A percentile compares a stretch with the other conserved stretches of the same genome.
Conservation (phyloP, 345 rosid genomes). For the Pistacia vera region DNA sequence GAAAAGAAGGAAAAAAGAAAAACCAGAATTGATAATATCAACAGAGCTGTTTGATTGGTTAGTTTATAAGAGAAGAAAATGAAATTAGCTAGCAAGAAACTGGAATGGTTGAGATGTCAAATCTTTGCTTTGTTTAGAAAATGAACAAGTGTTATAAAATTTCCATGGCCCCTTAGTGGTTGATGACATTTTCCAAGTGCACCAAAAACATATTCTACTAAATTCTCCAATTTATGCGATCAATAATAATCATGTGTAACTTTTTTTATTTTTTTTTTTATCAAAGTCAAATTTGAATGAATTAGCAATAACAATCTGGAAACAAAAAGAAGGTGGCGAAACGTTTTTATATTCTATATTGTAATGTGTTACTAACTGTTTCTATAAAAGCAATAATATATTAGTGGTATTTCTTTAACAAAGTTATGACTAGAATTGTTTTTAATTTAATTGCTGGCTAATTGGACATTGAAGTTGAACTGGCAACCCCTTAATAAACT, state of each 20-base stretch:
- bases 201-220: neutral
- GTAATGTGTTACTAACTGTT: too few relatives aligned
- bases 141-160: constrained; percentile 15
- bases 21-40: neutral
- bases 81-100: constrained; percentile 21
- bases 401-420: too few relatives aligned
- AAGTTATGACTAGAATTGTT: neutral
- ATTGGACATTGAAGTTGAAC: neutral
- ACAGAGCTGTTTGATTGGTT: neutral
- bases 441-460: neutral
- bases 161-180: constrained; percentile 30
- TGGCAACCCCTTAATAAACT: neutral
- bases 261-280: too few relatives aligned
- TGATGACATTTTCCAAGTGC: constrained; percentile 30
- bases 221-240: neutral
- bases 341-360: too few relatives aligned
- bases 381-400: too few relatives aligned
- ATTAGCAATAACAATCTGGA: constrained; percentile 1
- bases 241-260: too few relatives aligned
- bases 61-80: constrained; percentile 13
- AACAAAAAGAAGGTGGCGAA: neutral
- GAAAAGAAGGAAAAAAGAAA: neutral
- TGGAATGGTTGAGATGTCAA: constrained; percentile 59
- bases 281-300: neutral
- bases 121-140: constrained; percentile 37